Percentiles rank a stretch among this genome's conserved stretches.
These are phyloP conservation scores for Epichloe festucae DNA, from an alignment of 2,329 filamentous ascomycete species.

Conservation along the genomic window DNA sequence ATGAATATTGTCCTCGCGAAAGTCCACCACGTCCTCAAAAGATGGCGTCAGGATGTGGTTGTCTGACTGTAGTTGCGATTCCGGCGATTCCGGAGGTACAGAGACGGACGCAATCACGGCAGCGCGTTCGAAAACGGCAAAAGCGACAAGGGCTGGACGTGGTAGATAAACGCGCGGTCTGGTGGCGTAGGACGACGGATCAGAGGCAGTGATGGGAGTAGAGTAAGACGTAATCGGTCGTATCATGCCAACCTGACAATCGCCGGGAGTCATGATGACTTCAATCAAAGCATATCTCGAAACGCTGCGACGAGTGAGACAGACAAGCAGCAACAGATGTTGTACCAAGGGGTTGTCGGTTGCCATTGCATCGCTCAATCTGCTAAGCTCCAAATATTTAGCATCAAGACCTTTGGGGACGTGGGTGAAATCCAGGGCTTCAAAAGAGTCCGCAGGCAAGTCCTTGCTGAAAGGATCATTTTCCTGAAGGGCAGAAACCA, in stretches of 20 bases:
- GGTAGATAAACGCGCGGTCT: constrained; percentile 65
- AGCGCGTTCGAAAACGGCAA: constrained; percentile 66
- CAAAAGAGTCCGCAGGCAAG: constrained; percentile 46
- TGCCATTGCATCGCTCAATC: constrained; percentile 36
- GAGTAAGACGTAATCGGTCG: constrained; percentile 55
- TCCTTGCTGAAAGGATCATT: constrained; percentile 34
- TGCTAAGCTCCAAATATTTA: constrained; percentile 37
- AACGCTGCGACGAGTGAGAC: constrained; percentile 36
- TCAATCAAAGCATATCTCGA: constrained; percentile 67
- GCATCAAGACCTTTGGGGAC: constrained; percentile 39
- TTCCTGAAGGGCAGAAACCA: constrained; percentile 49
- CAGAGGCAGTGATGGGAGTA: constrained; percentile 32
- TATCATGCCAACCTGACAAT: constrained; percentile 48
- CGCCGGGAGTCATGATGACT: constrained; percentile 43
- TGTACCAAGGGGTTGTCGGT: constrained; percentile 38
- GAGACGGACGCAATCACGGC: constrained; percentile 65
- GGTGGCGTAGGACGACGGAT: constrained; percentile 17
- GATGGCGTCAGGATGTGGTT: constrained; percentile 48
- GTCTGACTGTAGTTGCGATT: constrained; percentile 60
- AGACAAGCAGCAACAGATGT: constrained; percentile 49
- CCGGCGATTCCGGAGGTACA: constrained; percentile 54
- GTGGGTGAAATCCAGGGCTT: constrained; percentile 69
- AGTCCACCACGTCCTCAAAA: constrained; percentile 79
- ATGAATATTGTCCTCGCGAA: constrained; percentile 51
- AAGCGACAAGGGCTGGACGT: constrained; percentile 65